phyloP scores from a whole-genome alignment of 352 stramenopile genomes.

The Thalassiosira livingstoniorum region DNA sequence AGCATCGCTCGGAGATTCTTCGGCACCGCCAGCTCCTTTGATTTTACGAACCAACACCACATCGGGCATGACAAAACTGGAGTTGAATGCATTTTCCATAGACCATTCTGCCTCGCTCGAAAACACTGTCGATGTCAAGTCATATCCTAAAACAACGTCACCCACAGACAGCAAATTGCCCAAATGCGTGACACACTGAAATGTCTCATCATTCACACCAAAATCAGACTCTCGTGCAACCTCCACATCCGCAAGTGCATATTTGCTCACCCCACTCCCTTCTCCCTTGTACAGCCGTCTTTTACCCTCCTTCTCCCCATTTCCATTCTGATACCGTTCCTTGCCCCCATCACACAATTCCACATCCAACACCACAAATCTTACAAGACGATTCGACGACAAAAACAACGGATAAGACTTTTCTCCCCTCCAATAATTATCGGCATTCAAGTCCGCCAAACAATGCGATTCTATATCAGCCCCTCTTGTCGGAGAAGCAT shows the following conservation, averaged over 20 bases:
- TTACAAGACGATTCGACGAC: constrained; percentile 67
- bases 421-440: constrained; percentile 83
- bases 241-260: constrained; percentile 82
- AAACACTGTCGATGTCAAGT: constrained; percentile 71
- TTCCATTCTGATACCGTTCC: constrained; percentile 9
- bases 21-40: constrained; percentile 36
- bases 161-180: constrained; percentile 80
- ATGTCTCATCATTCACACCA: constrained; percentile 80
- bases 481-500: constrained; percentile 71
- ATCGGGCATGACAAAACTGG: constrained; percentile 83
- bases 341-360: constrained; percentile 68
- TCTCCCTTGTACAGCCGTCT: constrained; percentile 52
- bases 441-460: constrained; percentile 63
- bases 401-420: constrained; percentile 78
- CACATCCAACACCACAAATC: constrained; percentile 85
- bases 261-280: constrained; percentile 66
- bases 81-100: constrained; percentile 65
- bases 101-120: constrained; percentile 59
- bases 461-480: constrained; percentile 54
- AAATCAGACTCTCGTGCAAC: constrained; percentile 83
- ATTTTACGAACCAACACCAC: constrained; percentile 86
- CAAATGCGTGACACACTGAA: constrained; percentile 83
- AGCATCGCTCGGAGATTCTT: not conserved
- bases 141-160: constrained; percentile 85
- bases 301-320: constrained; percentile 21